Base-by-base conservation (phyloP, 2,329 filamentous ascomycete genomes). In the Calonectria hawksworthii region DNA sequence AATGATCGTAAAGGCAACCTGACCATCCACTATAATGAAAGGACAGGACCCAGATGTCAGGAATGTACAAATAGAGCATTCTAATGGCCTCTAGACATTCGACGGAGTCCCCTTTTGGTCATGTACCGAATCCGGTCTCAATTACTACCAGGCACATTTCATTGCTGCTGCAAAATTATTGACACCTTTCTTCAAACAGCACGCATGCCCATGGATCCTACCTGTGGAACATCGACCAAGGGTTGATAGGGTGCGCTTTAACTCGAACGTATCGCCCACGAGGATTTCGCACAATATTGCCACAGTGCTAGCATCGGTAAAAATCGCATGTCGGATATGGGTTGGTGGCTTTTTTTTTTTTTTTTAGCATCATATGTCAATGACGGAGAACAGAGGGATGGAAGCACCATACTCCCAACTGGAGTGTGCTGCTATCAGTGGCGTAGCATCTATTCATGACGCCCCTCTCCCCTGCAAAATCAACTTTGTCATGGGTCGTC, bases 401-500 rank as follows among this genome's bases (percentile, higher is more conserved):
- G 5, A 47, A 23, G 11, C n/a, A 47, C 36, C 23, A 26, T 21
- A 30, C 34, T 38, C n/a, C 23, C 34, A 23, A 41, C 14, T 11
- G 36, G 34, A 63, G 38, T 23, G 23, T 13, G 34, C 34, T 30
- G 23, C n/a, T 47, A 11, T 47, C 7, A 30, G 36, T 41, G 23
- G 56, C 34, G 56, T 28, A 63, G 56, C 56, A 41, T 63, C n/a
- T 28, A 21, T n/a, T 72, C 63, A 61, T 23, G 50, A 36, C 32
- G 10, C 70, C 63, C 64, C 41, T 63, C 41, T 54, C 47, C 50
- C 44, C 38, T 64, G 56, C 30, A 47, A 47, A 34, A 21, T n/a
- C 47, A n/a, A 47, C 30, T 72, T 41, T 67, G 51, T 72, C 30
- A 50, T 67, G 51, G 36, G 66, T 66, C 51, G 52, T 54, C 54